These are phyloP conservation scores for Grammothele lineata DNA, from an alignment of 768 basidiomycete genomes.

Conservation along the genomic window DNA sequence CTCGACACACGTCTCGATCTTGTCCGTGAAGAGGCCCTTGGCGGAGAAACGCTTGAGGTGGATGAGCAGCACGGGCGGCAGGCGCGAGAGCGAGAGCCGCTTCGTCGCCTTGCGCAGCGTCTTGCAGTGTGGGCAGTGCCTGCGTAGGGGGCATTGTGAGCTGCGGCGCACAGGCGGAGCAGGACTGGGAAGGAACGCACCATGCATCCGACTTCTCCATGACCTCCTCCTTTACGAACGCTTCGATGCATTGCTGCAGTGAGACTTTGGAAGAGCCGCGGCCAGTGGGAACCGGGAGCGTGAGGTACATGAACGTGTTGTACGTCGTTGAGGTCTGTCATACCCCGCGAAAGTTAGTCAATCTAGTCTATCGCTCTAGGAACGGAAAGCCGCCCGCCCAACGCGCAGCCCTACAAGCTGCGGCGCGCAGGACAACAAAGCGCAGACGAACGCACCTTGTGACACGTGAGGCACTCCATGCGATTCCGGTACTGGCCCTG, in stretches of 20 bases:
- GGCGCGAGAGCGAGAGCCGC: slow-evolving; percentile 81
- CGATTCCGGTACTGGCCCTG: slow-evolving; percentile 95
- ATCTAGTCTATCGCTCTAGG: slow-evolving; percentile 10
- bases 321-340: slow-evolving; percentile 93
- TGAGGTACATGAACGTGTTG: slow-evolving; percentile 93
- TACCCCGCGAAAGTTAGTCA: too few relatives aligned
- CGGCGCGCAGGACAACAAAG: too few relatives aligned
- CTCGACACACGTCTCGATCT: slow-evolving; percentile 92
- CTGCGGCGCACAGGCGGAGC: neutral
- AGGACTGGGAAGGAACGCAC: slow-evolving; percentile 38
- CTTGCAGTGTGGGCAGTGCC: slow-evolving; percentile 97
- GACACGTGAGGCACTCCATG: slow-evolving; percentile 85
- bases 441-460: slow-evolving; percentile 67
- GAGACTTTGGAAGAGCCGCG: slow-evolving; percentile 58
- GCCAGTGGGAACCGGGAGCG: slow-evolving; percentile 77
- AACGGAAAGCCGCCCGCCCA: slow-evolving; percentile 15
- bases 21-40: slow-evolving; percentile 91
- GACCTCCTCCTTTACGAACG: slow-evolving; percentile 86
- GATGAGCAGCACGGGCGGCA: slow-evolving; percentile 90
- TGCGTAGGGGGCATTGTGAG: slow-evolving; percentile 26
- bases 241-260: slow-evolving; percentile 79
- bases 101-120: slow-evolving; percentile 82
- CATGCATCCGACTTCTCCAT: slow-evolving; percentile 93
- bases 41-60: slow-evolving; percentile 91
- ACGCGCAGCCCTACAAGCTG: too few relatives aligned